Base-by-base conservation (phyloP, 148 eudicot genomes). In the Chenopodium berlandieri region DNA sequence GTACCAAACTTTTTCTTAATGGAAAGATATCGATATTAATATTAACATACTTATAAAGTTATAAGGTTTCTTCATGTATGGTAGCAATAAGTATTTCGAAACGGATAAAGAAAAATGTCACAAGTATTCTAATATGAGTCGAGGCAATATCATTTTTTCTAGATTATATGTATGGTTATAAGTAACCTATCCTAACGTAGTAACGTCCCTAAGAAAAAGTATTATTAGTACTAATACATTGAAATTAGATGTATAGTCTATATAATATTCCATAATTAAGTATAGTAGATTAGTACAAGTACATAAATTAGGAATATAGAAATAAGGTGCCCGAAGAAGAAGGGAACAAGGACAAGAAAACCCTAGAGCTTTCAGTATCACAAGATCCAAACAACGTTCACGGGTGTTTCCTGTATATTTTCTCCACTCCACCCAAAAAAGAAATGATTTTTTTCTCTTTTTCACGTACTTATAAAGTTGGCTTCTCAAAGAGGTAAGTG, bases 351-450 rank as follows among this genome's bases (percentile, higher is more conserved):
- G 65, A 77, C 86, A 84, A 79, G 7, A 10, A 40, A 40, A 9
- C 40, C 34, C 22, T 47, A 80, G 40, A 76, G 54, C 23, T 31
- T 78, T 81, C 44, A 6, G 44, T 0, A 5, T 40, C 88, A 78
- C 86, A 86, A 81, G 79, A 76, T 81, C 85, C 86, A 86, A 84
- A 75, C 76, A 25, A 69, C 12, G 20, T 79, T 86, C 89, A 86
- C 89, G 89, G 82, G 86, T 67, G 25, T 68, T 77, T n/a, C 27
- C 9, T 71, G 7, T n/a, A 10, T 37, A 25, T 67, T 71, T 76
- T 32, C 46, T 14, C 22, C 48, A 3, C 1, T 48, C 27, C 62
- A 5, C 16, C 73, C 46, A 12, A 30, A 68, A 68, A 68, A 64
- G 9, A 64, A 64, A 64, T 7, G 23, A 8, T 5, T 9, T 40